These are phyloP conservation scores for Cymodocea nodosa DNA, from an alignment of 116 monocot species.

Conservation along the genomic window DNA sequence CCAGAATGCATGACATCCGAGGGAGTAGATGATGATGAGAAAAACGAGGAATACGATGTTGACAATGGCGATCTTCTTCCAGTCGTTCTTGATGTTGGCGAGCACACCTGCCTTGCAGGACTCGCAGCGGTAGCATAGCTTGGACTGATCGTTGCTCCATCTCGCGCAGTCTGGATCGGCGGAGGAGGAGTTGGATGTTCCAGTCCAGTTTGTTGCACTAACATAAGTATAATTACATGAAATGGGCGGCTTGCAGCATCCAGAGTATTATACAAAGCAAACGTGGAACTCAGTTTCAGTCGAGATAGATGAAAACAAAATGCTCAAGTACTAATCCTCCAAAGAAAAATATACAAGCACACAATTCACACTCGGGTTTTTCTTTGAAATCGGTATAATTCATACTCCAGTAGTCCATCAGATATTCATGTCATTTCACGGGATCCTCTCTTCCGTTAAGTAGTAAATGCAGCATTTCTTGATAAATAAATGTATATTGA, in stretches of 20 bases:
- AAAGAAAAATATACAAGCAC: not conserved
- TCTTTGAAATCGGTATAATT: no score
- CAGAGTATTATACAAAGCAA: constrained; percentile 18
- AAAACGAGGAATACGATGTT: constrained; percentile 23
- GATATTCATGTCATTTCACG: no score
- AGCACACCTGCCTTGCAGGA: constrained; percentile 48
- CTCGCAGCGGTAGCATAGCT: constrained; percentile 30
- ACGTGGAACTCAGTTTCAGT: not conserved
- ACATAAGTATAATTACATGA: constrained; percentile 17
- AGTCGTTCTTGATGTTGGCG: constrained; percentile 23
- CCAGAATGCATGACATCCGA: constrained; percentile 39
- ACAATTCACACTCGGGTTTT: no score
- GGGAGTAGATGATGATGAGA: constrained; percentile 41
- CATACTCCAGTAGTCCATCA: no score
- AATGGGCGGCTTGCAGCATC: constrained; percentile 41
- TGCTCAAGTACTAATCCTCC: not conserved
- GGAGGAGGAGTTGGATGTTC: not conserved
- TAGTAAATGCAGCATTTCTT: no score
- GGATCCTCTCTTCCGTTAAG: no score
- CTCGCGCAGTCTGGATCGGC: constrained; percentile 16
- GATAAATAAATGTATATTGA: no score
- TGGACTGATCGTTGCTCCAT: constrained; percentile 20
- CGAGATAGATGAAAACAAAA: not conserved
- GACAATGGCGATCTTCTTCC: constrained; percentile 32
- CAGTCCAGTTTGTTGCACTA: constrained; percentile 20